Conservation (phyloP, 108 stramenopile genomes). For the Skeletonema menzelii region DNA sequence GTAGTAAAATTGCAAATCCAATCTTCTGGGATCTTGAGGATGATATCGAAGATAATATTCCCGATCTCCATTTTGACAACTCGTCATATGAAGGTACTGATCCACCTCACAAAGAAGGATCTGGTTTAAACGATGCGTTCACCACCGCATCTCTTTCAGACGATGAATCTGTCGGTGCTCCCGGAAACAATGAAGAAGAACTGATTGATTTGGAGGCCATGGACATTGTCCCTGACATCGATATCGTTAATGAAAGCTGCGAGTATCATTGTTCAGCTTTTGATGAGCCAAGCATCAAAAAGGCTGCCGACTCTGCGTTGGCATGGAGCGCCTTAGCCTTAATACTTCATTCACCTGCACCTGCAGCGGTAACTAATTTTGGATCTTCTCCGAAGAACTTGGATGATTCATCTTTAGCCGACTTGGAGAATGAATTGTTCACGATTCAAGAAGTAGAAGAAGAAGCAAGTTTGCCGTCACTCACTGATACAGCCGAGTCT, state of each 20-base stretch:
- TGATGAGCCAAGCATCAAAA: not conserved
- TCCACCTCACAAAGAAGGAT: no score
- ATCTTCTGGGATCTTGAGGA: not conserved
- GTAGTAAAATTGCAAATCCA: not conserved
- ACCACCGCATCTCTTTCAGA: not conserved
- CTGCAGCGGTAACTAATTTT: not conserved
- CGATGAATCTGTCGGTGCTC: not conserved
- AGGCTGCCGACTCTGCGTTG: not conserved
- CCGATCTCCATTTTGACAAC: not conserved
- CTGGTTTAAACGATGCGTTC: not conserved
- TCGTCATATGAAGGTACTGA: not conserved
- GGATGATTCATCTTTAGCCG: not conserved
- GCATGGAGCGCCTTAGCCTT: not conserved
- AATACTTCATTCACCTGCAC: not conserved
- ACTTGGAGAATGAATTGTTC: not conserved
- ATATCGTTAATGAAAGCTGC: not conserved
- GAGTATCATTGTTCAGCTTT: not conserved
- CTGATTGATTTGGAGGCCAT: not conserved
- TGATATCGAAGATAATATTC: not conserved
- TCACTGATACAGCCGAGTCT: conserved; percentile 1
- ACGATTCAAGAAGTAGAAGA: not conserved
- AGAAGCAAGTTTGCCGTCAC: conserved; percentile 1
- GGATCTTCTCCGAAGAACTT: not conserved
- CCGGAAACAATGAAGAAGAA: not conserved
- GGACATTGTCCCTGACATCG: not conserved